Percentiles rank a stretch among this genome's conserved stretches.
Conservation (phyloP, 2,329 filamentous ascomycete species). For the Aspergillus eucalypticola region DNA sequence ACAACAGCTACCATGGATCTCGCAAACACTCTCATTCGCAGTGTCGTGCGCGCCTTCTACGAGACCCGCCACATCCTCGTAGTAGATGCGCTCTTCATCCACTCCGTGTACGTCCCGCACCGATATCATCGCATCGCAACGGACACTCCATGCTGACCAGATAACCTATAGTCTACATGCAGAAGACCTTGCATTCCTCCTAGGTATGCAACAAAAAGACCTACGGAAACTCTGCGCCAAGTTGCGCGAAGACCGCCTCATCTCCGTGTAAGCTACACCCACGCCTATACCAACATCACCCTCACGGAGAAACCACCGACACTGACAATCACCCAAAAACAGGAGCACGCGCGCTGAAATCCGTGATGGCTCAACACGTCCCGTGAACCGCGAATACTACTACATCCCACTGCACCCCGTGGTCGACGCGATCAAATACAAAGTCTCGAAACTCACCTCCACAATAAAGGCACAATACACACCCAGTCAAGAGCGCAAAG, state of each 20-base stretch:
- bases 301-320: neutral
- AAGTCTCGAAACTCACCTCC: constrained; percentile 83
- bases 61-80: constrained; percentile 80
- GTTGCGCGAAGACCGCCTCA: constrained; percentile 80
- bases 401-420: constrained; percentile 94
- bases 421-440: constrained; percentile 95
- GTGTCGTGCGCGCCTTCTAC: constrained; percentile 83
- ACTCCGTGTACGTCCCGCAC: constrained; percentile 60
- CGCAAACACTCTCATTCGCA: constrained; percentile 78
- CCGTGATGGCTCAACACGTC: constrained; percentile 76
- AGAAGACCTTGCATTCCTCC: constrained; percentile 81
- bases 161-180: constrained; percentile 66
- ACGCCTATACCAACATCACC: neutral
- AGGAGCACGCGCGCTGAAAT: constrained; percentile 74
- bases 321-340: constrained; percentile 8
- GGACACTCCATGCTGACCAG: neutral
- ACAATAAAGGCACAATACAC: constrained; percentile 82
- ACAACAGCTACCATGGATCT: constrained; percentile 56
- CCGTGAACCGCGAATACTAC: constrained; percentile 88
- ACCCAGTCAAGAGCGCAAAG: constrained; percentile 82
- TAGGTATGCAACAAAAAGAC: constrained; percentile 88
- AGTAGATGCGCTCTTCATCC: constrained; percentile 74
- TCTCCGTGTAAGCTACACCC: constrained; percentile 66
- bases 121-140: neutral
- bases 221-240: constrained; percentile 85